These are phyloP conservation scores for Triangularia setosa DNA, from an alignment of 2,329 filamentous ascomycete species.

Conservation along the genomic window DNA sequence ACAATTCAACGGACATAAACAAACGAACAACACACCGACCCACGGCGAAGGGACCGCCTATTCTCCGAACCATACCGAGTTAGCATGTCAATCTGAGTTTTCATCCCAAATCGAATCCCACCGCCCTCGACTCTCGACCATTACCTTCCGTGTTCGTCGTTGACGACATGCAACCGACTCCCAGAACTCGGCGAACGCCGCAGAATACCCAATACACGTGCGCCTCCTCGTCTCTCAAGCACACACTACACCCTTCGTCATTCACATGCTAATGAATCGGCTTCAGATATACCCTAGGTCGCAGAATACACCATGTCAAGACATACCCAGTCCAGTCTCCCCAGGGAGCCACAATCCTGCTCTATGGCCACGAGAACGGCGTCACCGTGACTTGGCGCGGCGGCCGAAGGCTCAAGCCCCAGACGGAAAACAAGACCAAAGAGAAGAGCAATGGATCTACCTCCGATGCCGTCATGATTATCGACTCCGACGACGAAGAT, in stretches of 20 bases:
- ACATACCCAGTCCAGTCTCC: constrained; percentile 59
- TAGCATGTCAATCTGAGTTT: neutral
- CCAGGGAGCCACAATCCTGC: constrained; percentile 59
- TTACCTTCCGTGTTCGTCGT: constrained; percentile 5
- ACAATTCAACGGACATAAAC: neutral
- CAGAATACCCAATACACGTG: constrained; percentile 29
- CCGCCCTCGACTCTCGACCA: neutral
- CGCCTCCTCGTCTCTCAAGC: neutral
- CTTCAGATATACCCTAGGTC: constrained; percentile 54
- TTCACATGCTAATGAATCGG: neutral
- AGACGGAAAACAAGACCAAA: constrained; percentile 33
- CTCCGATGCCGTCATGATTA: constrained; percentile 56
- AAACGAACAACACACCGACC: neutral
- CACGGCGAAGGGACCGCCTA: neutral
- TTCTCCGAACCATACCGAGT: neutral
- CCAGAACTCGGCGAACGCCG: constrained; percentile 27
- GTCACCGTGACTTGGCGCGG: constrained; percentile 60
- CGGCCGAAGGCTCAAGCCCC: constrained; percentile 54
- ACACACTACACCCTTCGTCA: neutral
- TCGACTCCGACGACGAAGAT: constrained; percentile 62
- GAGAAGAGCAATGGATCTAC: constrained; percentile 49
- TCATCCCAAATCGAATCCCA: neutral
- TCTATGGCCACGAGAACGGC: constrained; percentile 63
- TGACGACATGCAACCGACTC: constrained; percentile 20
- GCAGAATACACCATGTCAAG: constrained; percentile 56